Evolutionary conservation across 2,329 filamentous ascomycete species (phyloP), one percentile per base, ranked within the genome.

Genomic region (Dactylonectria macrodidyma): DNA sequence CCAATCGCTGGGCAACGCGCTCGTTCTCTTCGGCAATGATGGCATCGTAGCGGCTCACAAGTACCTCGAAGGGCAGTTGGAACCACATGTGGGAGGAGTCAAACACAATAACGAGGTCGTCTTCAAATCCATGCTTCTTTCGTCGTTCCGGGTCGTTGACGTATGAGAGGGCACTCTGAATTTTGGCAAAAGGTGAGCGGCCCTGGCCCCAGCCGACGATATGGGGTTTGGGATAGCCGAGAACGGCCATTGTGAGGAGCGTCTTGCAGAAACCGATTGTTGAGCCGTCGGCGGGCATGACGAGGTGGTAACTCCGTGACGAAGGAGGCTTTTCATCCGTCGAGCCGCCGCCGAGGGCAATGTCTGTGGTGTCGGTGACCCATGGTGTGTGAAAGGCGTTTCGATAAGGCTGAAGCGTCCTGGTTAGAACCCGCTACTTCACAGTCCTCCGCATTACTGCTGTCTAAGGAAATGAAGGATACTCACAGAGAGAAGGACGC

Each of bases 51-150:
- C 77, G 75, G 11, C 66, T 62, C 7, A 78, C 34, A 6, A 79
- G 70, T 4, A 71, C 66, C 30, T 78, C 74, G 33, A 68, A 33
- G 2, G 78, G 78, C 1, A 80, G 73, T 69, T 80, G 78, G 41
- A 80, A 80, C 78, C 78, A 80, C 33, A 78, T 69, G 36, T 80
- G 78, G 55, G 78, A 79, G 11, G 74, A 71, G n/a, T 80, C 78
- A 2, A 79, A 64, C 38, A 80, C 73, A 26, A 80, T 58, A 3
- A 79, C 55, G 10, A 79, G 68, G 11, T 80, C 77, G 19, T 78
- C 64, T 2, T 78, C 76, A 22, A 74, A 75, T 12, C 62, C 68
- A 2, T 72, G 70, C 56, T 71, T 57, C 24, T 62, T 65, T 8
- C 68, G 66, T 2, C 71, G 64, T 38, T 68, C 56, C 14, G 70